Evolutionary conservation across 345 rosid species (phyloP).

Genomic region (Salix exigua): DNA sequence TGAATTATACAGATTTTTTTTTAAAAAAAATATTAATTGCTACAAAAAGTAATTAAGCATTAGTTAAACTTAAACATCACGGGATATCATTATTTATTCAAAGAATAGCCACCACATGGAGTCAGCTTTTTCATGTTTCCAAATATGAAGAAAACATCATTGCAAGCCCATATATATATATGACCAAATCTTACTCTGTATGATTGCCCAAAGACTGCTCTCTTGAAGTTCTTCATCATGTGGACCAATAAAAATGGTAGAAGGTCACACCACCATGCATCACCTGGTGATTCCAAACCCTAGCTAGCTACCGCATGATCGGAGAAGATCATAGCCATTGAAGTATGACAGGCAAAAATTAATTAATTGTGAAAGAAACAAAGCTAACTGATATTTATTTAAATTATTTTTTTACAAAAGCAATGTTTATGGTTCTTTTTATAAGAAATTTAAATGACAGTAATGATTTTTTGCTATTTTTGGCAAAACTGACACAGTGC

Average conservation of each 20-base stretch:
- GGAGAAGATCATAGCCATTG: not conserved
- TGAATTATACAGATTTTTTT: too few relatives aligned
- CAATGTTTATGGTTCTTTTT: not conserved
- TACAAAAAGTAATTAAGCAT: not conserved
- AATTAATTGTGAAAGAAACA: not conserved
- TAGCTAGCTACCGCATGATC: not conserved
- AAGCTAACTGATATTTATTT: not conserved
- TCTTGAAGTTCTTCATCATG: not conserved
- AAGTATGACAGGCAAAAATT: not conserved
- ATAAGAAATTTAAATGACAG: not conserved
- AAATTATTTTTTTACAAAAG: not conserved
- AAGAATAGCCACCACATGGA: constrained; percentile 36
- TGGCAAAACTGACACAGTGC: constrained; percentile 27
- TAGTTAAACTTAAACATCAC: not conserved
- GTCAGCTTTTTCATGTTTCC: constrained; percentile 46
- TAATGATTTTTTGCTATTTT: constrained; percentile 27
- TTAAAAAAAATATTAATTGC: too few relatives aligned
- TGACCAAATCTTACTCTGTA: constrained; percentile 42
- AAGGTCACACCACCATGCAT: not conserved
- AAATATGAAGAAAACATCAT: constrained; percentile 47
- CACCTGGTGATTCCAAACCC: not conserved
- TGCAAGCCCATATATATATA: constrained; percentile 33
- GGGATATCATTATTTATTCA: not conserved
- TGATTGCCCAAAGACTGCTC: constrained; percentile 22
- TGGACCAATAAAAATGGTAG: not conserved